These are phyloP conservation scores for Salix viminalis DNA, from an alignment of 345 rosid species.

Conservation along the genomic window DNA sequence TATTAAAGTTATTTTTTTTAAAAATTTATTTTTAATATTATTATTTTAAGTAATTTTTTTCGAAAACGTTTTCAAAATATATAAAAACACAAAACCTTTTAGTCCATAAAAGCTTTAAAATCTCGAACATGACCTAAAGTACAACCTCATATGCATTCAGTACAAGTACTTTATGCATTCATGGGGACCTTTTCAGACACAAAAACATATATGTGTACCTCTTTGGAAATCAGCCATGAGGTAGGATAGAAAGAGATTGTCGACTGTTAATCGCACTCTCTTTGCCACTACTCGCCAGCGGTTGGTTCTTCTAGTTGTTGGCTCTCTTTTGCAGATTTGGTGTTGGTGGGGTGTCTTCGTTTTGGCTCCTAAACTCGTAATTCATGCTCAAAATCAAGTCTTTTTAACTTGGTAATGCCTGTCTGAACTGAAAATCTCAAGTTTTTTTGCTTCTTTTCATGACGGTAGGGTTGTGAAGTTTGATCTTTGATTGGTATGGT, in stretches of 20 bases:
- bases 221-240: background rate
- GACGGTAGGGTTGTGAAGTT: constrained; percentile 7
- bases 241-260: background rate
- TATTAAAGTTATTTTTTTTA: no score
- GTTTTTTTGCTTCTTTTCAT: constrained; percentile 1
- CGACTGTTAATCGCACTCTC: constrained; percentile 24
- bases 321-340: constrained; percentile 29
- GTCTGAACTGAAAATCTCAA: background rate
- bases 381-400: constrained; percentile 12
- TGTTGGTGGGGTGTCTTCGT: constrained; percentile 35
- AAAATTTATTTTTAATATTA: no score
- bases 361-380: constrained; percentile 2
- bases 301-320: constrained; percentile 22
- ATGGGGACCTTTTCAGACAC: background rate
- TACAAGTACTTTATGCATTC: background rate
- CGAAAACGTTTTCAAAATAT: no score
- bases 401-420: constrained; percentile 17
- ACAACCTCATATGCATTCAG: background rate
- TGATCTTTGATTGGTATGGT: background rate
- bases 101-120: background rate
- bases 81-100: no score
- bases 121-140: background rate
- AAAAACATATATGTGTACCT: background rate
- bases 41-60: no score
- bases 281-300: constrained; percentile 25